Conservation (phyloP, 352 stramenopile genomes). For the Chrysophaeum taylorii region DNA sequence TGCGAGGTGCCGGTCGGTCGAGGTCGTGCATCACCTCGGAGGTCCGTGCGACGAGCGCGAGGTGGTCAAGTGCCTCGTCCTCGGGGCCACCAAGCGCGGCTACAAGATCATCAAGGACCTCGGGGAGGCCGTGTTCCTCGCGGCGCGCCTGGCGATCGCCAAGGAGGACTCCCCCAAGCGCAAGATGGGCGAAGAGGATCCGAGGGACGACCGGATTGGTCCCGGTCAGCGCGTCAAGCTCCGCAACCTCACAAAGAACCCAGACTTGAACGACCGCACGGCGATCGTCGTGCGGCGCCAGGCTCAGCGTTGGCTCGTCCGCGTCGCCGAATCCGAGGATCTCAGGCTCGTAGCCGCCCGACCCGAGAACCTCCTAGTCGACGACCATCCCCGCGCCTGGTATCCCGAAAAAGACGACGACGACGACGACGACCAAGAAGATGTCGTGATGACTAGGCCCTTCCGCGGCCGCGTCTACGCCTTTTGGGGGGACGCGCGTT, state of each 20-base stretch:
- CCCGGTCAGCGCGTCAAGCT: constrained; percentile 16
- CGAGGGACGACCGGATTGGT: neutral
- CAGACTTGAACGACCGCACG: constrained; percentile 20
- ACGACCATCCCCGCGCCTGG: constrained; percentile 11
- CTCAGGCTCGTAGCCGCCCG: constrained; percentile 19
- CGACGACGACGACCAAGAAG: no score
- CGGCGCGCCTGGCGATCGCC: constrained; percentile 14
- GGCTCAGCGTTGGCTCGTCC: no score
- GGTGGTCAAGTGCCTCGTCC: constrained; percentile 24
- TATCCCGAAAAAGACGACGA: no score
- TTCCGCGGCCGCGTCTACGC: constrained; percentile 20
- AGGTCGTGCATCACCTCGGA: constrained; percentile 21
- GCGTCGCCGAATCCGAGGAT: constrained; percentile 14
- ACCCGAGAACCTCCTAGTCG: constrained; percentile 8
- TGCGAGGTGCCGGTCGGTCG: neutral
- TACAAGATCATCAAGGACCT: constrained; percentile 21
- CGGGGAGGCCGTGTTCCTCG: constrained; percentile 16
- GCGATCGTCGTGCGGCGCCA: constrained; percentile 18
- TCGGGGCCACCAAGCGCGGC: constrained; percentile 19
- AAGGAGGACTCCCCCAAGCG: neutral
- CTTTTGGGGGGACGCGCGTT: constrained; percentile 38
- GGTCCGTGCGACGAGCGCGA: constrained; percentile 25
- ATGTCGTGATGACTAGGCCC: constrained; percentile 15
- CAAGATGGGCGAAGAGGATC: neutral
- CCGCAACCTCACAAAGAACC: neutral